A percentile compares a stretch with the other conserved stretches of the same genome.
Conservation (phyloP, 1,284 basidiomycete genomes). For the Limonomyces culmigenus region DNA sequence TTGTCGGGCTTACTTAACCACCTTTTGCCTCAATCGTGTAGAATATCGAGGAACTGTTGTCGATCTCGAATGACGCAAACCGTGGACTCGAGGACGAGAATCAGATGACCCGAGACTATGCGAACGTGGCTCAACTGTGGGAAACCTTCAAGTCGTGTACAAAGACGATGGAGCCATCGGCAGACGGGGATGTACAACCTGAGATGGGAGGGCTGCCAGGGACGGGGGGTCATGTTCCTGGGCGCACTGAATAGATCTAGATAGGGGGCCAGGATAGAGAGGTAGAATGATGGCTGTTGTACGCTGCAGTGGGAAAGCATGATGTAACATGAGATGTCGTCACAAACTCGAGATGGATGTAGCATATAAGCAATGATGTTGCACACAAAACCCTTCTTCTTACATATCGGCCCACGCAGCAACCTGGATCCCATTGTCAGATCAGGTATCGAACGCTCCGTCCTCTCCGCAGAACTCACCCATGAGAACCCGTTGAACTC, state of each 20-base stretch:
- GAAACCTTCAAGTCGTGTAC: conserved; percentile 73
- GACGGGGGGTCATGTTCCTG: conserved; percentile 1
- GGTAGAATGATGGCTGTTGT: too few species aligned
- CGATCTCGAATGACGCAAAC: conserved; percentile 79
- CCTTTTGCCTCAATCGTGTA: too few species aligned
- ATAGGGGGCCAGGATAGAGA: too few species aligned
- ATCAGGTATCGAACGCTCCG: too few species aligned
- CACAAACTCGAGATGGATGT: background rate
- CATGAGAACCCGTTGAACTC: conserved; percentile 96
- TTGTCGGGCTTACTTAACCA: too few species aligned
- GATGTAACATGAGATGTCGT: conserved; percentile 1
- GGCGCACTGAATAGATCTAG: background rate
- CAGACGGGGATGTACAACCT: conserved; percentile 5
- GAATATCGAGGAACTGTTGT: conserved; percentile 84
- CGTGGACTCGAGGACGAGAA: conserved; percentile 85
- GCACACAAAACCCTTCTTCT: too few species aligned
- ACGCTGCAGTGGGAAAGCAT: too few species aligned
- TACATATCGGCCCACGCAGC: background rate
- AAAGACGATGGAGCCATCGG: conserved; percentile 21
- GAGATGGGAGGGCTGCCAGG: conserved; percentile 1
- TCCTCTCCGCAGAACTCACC: too few species aligned
- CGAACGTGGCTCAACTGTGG: conserved; percentile 81
- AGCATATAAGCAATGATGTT: conserved; percentile 3
- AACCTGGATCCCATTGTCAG: conserved; percentile 7
- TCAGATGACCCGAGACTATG: conserved; percentile 86